phyloP scores from a whole-genome alignment of 2,329 filamentous ascomycete species.

The Rachicladosporium sp. region DNA sequence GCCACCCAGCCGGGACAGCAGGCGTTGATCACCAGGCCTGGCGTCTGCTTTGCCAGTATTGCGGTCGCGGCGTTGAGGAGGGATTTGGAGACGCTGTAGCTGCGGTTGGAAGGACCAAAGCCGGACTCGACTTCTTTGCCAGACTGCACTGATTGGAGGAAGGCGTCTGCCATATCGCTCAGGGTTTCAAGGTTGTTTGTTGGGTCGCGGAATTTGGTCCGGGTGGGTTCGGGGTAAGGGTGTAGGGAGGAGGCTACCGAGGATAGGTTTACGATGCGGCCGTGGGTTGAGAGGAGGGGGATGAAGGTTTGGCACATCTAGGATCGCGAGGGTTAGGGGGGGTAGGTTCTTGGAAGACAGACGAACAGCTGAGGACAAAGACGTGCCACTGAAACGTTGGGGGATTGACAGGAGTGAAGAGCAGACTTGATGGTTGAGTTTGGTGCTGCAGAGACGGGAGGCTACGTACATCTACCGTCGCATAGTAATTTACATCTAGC shows the following conservation, averaged over 20 bases:
- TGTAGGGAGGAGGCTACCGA: constrained; percentile 22
- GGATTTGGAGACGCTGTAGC: constrained; percentile 25
- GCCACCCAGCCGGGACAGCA: constrained; percentile 28
- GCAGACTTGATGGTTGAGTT: too few relatives aligned
- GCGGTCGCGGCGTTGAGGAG: constrained; percentile 22
- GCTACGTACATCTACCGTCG: constrained; percentile 21
- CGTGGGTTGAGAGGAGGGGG: constrained; percentile 16
- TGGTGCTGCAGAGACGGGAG: too few relatives aligned
- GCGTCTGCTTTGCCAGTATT: constrained; percentile 20
- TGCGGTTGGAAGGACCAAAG: constrained; percentile 16
- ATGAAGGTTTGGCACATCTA: constrained; percentile 24
- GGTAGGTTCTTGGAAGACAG: too few relatives aligned
- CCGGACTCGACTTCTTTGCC: constrained; percentile 14
- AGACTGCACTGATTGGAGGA: constrained; percentile 4
- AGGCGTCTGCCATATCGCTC: constrained; percentile 18
- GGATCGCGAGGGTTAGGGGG: too few relatives aligned
- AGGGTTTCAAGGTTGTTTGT: constrained; percentile 15
- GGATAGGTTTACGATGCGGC: constrained; percentile 26
- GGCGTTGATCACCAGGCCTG: constrained; percentile 21
- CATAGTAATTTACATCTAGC: constrained; percentile 24
- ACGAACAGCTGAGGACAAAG: too few relatives aligned
- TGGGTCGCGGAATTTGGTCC: constrained; percentile 15
- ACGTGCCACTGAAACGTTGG: too few relatives aligned
- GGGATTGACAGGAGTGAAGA: too few relatives aligned
- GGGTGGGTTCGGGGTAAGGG: constrained; percentile 16